Evolutionary conservation across 257 asterid species (phyloP), one percentile per base, ranked within the genome.

Genomic region (Datura wrightii): DNA sequence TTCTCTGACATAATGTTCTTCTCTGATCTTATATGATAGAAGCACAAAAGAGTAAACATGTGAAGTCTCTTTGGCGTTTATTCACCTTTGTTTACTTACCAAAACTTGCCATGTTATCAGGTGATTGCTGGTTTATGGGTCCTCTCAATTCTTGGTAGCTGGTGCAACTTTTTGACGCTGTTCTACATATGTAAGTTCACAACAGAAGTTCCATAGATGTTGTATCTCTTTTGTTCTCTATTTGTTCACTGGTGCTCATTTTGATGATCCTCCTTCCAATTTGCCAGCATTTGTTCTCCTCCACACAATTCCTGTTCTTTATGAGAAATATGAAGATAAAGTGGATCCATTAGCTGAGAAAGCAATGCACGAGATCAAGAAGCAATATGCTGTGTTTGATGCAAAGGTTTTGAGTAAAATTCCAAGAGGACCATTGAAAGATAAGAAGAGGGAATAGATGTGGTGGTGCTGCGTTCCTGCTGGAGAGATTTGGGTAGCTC

Each of bases 131-230:
- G 93, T 41, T 87, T 96, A 82, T 96, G 98, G 99, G 79, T 89
- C 71, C 83, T 96, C 70, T 96, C 99, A 2, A 85, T 94, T 71
- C 85, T 94, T 83, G 99, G 99, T 65, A 93, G 95, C 89, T 96
- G 89, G 92, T 89, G 90, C 94, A 92, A 88, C 88, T 94, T 96
- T 92, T 88, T 96, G 92, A 96, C 99, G 2, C 82, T 96, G 94
- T 90, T 90, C 84, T 94, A 96, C 84, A 85, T 93, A 82, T 44
- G 99, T 96, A 89, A 93, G 91, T 74, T 9, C 1, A 24, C 31
- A 24, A 24, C 31, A 36, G 18, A 15, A 56, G 2, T 24, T 37
- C 34, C n/a, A 1, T 41, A 31, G n/a, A 10, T 15, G 39, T 34
- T 34, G 50, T 19, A 31, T 36, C 10, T 5, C 10, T 41, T 53